Percentiles rank a stretch among this genome's conserved stretches.
These are phyloP conservation scores for Saccharomycopsis hybrid DNA, from an alignment of 1,139 yeast species.

Conservation along the genomic window DNA sequence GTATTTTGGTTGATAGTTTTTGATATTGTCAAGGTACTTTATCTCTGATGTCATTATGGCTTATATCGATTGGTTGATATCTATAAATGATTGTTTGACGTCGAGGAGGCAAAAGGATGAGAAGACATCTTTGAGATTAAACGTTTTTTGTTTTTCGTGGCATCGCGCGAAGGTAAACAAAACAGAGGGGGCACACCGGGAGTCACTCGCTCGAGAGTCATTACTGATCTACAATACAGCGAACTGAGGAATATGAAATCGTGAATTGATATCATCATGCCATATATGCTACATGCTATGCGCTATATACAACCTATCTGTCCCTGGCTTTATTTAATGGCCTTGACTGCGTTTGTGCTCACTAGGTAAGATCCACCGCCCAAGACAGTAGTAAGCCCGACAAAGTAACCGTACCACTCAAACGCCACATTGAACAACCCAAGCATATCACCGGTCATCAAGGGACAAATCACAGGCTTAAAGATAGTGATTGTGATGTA, in stretches of 20 bases:
- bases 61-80: neutral
- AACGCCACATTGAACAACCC: conserved; percentile 6
- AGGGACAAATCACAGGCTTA: conserved; percentile 48
- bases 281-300: too few species aligned
- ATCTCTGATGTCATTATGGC: conserved; percentile 5
- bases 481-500: conserved; percentile 74
- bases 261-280: too few species aligned
- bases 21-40: conserved; percentile 23
- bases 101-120: too few species aligned
- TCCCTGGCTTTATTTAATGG: conserved; percentile 5
- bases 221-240: too few species aligned
- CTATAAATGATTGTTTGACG: too few species aligned
- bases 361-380: conserved; percentile 19
- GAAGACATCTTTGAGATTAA: too few species aligned
- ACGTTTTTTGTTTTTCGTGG: too few species aligned
- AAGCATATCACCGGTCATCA: conserved; percentile 23
- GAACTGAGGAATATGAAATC: neutral
- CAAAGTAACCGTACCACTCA: conserved; percentile 20
- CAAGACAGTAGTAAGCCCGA: conserved; percentile 19
- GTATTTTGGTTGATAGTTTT: conserved; percentile 21
- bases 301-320: too few species aligned
- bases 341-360: conserved; percentile 18
- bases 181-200: too few species aligned
- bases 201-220: too few species aligned
- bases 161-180: too few species aligned